Conservation (phyloP, 2,329 filamentous ascomycete species). For the Paraconiothyrium sp. region DNA sequence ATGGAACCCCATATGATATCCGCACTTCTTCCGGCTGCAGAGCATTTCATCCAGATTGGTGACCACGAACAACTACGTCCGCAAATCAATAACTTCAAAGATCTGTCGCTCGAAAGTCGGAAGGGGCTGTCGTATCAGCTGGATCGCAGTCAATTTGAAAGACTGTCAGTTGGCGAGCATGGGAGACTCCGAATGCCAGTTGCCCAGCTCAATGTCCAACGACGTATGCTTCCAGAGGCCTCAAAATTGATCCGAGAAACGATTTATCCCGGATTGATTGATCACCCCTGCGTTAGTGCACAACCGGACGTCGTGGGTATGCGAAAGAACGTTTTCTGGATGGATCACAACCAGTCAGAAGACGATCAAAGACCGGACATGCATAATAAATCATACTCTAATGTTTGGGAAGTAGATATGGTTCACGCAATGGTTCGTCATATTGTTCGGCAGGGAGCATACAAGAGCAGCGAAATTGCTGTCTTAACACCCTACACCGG, state of each 20-base stretch:
- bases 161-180: constrained; percentile 55
- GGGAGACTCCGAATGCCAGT: constrained; percentile 36
- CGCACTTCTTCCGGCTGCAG: constrained; percentile 65
- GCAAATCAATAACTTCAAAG: constrained; percentile 62
- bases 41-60: constrained; percentile 71
- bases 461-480: constrained; percentile 70
- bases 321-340: constrained; percentile 66
- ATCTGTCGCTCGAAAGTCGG: constrained; percentile 62
- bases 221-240: constrained; percentile 73
- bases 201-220: constrained; percentile 63
- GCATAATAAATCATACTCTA: constrained; percentile 57
- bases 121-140: constrained; percentile 62
- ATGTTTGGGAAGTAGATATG: constrained; percentile 72
- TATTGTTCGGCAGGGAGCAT: constrained; percentile 70
- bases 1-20: constrained; percentile 71
- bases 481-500: constrained; percentile 74
- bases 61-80: constrained; percentile 71
- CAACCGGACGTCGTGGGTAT: constrained; percentile 65
- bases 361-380: constrained; percentile 22
- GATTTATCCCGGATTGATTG: constrained; percentile 66
- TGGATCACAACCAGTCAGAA: constrained; percentile 66
- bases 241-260: constrained; percentile 66
- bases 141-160: constrained; percentile 70
- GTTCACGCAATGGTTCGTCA: constrained; percentile 70
- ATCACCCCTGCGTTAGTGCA: constrained; percentile 52